phyloP scores from a whole-genome alignment of 2,329 filamentous ascomycete species.

The Scedosporium apiospermum region DNA sequence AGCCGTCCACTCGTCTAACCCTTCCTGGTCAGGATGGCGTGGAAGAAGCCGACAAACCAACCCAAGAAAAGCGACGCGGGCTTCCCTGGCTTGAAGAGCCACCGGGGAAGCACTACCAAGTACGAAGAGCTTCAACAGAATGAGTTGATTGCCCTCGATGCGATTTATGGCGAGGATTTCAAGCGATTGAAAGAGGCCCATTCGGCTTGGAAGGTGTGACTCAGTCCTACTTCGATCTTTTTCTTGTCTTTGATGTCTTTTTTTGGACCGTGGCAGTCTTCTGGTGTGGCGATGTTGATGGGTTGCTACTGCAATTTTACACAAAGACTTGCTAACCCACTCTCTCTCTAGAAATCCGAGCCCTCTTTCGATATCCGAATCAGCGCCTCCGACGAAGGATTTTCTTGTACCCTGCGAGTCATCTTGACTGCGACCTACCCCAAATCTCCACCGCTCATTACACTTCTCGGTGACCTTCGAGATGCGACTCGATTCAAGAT shows the following conservation, averaged over 20 bases:
- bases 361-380: slow-evolving; percentile 74
- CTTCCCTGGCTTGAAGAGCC: slow-evolving; percentile 40
- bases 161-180: slow-evolving; percentile 88
- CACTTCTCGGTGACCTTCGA: slow-evolving; percentile 53
- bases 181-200: slow-evolving; percentile 60
- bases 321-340: slow-evolving; percentile 11
- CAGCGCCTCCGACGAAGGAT: slow-evolving; percentile 63
- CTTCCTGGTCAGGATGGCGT: slow-evolving; percentile 32
- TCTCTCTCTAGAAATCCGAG: slow-evolving; percentile 56
- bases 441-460: slow-evolving; percentile 67
- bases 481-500: slow-evolving; percentile 65
- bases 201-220: slow-evolving; percentile 73
- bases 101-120: slow-evolving; percentile 39
- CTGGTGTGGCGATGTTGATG: background rate
- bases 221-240: background rate
- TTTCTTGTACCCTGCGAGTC: slow-evolving; percentile 63
- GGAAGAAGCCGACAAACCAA: slow-evolving; percentile 37
- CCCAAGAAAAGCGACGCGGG: slow-evolving; percentile 36
- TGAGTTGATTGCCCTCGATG: slow-evolving; percentile 74
- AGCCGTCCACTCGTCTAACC: background rate
- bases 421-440: slow-evolving; percentile 86
- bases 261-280: background rate
- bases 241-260: slow-evolving; percentile 8
- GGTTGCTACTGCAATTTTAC: background rate
- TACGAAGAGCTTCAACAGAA: slow-evolving; percentile 82